A percentile compares a stretch with the other conserved stretches of the same genome.
Evolutionary conservation across 768 basidiomycete genomes (phyloP).

Genomic region (Mycena vulgaris): DNA sequence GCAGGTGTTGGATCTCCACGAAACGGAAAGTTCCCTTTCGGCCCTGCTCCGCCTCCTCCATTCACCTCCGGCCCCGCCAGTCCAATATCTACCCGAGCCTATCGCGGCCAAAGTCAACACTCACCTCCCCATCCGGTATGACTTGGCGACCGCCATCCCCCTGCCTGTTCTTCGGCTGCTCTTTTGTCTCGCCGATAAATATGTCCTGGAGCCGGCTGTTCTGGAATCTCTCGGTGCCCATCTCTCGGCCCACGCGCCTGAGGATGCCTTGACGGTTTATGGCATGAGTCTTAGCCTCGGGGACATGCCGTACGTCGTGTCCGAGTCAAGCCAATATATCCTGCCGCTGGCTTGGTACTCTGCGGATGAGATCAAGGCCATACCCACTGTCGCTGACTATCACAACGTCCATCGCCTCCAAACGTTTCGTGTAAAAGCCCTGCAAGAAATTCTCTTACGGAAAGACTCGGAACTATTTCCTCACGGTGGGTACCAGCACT

Average conservation of each 20-base stretch:
- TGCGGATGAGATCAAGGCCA: slow-evolving; percentile 62
- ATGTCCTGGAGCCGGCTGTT: slow-evolving; percentile 63
- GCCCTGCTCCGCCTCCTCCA: slow-evolving; percentile 73
- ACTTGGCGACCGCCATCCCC: slow-evolving; percentile 69
- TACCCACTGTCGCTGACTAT: slow-evolving; percentile 74
- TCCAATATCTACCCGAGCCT: slow-evolving; percentile 44
- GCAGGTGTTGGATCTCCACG: slow-evolving; percentile 66
- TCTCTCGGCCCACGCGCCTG: slow-evolving; percentile 66
- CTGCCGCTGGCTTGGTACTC: slow-evolving; percentile 71
- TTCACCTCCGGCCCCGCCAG: slow-evolving; percentile 65
- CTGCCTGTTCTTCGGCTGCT: slow-evolving; percentile 74
- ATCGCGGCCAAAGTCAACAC: slow-evolving; percentile 48
- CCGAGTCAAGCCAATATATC: slow-evolving; percentile 72
- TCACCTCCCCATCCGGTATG: slow-evolving; percentile 53
- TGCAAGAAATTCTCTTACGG: slow-evolving; percentile 66
- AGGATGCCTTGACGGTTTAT: slow-evolving; percentile 73
- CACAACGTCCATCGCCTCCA: slow-evolving; percentile 77
- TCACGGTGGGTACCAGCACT: slow-evolving; percentile 60
- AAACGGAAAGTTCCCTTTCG: slow-evolving; percentile 63
- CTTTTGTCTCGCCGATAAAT: slow-evolving; percentile 77
- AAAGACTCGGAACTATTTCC: slow-evolving; percentile 84
- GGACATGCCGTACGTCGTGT: slow-evolving; percentile 63
- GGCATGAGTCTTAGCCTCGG: slow-evolving; percentile 62
- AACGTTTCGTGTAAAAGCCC: slow-evolving; percentile 65
- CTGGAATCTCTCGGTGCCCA: slow-evolving; percentile 63